Percentiles rank a stretch among this genome's conserved stretches.
phyloP scores from a whole-genome alignment of 495 filamentous ascomycete genomes.

The Pyronema domesticum region DNA sequence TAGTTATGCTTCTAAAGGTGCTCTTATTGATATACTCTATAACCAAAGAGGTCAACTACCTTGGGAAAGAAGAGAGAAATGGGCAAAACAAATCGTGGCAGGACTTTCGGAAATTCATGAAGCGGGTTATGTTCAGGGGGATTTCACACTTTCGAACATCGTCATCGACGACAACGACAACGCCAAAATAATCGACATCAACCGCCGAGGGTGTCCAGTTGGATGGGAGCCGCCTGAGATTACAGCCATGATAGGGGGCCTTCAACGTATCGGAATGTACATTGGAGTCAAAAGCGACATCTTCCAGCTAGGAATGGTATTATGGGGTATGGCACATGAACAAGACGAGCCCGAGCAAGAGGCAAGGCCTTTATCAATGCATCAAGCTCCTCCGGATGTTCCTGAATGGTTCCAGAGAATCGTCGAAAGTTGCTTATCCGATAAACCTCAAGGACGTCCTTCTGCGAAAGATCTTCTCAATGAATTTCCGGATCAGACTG shows the following conservation, averaged over 20 bases:
- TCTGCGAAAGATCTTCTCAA: constrained; percentile 40
- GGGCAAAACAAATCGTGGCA: constrained; percentile 83
- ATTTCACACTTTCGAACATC: constrained; percentile 94
- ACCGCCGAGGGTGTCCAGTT: constrained; percentile 82
- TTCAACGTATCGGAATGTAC: constrained; percentile 90
- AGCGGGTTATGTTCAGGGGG: constrained; percentile 89
- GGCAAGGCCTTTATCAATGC: constrained; percentile 46
- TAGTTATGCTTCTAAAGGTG: constrained; percentile 71
- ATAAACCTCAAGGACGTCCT: constrained; percentile 35
- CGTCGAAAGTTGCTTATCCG: constrained; percentile 40
- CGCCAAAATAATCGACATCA: constrained; percentile 97
- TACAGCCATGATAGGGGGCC: constrained; percentile 67
- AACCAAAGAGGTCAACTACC: constrained; percentile 38
- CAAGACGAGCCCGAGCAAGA: constrained; percentile 79
- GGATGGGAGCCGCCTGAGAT: constrained; percentile 97
- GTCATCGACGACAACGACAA: constrained; percentile 72
- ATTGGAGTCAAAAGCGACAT: constrained; percentile 96
- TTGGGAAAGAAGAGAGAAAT: constrained; percentile 65
- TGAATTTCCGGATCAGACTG: constrained; percentile 30
- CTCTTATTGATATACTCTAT: constrained; percentile 79
- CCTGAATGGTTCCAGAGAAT: constrained; percentile 42
- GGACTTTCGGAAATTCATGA: constrained; percentile 89
- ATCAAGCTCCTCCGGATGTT: constrained; percentile 30
- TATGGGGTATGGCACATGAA: constrained; percentile 78
- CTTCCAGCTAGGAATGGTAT: constrained; percentile 89